Evolutionary conservation across 2,329 filamentous ascomycete species (phyloP), one percentile per base, ranked within the genome.

Genomic region (Cladosporium oxysporum): DNA sequence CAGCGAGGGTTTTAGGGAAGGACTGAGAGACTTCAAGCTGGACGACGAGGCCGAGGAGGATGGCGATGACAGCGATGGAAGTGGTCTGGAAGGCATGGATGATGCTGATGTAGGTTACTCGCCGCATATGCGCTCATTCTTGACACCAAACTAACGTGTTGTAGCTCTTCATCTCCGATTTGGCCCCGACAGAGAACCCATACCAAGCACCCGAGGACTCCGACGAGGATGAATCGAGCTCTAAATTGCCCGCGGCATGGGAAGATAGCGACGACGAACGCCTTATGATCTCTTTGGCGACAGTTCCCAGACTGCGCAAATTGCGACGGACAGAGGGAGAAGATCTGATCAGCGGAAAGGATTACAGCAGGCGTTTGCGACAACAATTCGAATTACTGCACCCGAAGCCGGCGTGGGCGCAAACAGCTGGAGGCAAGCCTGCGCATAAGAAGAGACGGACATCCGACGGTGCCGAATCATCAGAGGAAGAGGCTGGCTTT

Each of bases 181-280:
- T 89, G 1, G 88, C 87, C 49, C 81, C 84, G 28, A 79, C 80
- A 1, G 78, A 79, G 26, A 71, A 66, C 44, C 61, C 61, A 47
- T 63, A 63, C 50, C 59, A 59, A 59, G 73, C 72, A 82, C 68
- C 76, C 79, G 70, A 75, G 5, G 78, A 79, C 41, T 75, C 76
- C 12, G 79, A 80, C 1, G 78, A 82, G 26, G 75, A 78, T 26
- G 80, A 79, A 35, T 78, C 76, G 71, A 78, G 68, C 28, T 77
- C 77, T 44, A 70, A 66, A 70, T 81, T 84, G 50, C 81, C 82
- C 23, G 84, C 89, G 2, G 91, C 88, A 1, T 99, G 95, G 95
- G 88, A 93, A 71, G 95, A 99, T 76, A 98, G 93, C 78, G 95
- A 99, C 73, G 95, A 99, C 75, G 95, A 98, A 75, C 87, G 91